phyloP scores from a whole-genome alignment of 768 basidiomycete species.

The Xerocomellus amylosporus region DNA sequence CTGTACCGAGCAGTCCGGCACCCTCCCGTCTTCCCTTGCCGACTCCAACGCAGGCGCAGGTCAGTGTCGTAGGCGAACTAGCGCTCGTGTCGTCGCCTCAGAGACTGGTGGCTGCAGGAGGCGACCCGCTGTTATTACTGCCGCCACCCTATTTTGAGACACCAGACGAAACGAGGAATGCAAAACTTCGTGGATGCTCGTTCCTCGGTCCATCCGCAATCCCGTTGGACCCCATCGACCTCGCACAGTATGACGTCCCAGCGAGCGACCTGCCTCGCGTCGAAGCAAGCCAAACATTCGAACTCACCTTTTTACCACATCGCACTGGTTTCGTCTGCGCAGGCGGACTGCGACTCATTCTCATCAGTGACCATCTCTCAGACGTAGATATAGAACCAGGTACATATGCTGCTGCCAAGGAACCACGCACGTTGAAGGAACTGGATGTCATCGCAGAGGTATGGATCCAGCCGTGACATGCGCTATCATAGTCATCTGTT shows the following conservation, averaged over 20 bases:
- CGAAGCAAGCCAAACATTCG: conserved; percentile 54
- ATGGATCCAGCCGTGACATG: conserved; percentile 49
- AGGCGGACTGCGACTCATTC: conserved; percentile 70
- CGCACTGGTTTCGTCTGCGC: conserved; percentile 57
- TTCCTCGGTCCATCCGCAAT: conserved; percentile 53
- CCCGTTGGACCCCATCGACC: conserved; percentile 43
- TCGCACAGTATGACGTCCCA: conserved; percentile 19
- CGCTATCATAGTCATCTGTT: conserved; percentile 5
- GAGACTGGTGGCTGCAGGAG: not conserved
- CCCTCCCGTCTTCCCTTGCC: conserved; percentile 6
- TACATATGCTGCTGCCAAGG: conserved; percentile 27
- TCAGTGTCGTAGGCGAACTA: conserved; percentile 4
- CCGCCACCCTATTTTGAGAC: conserved; percentile 50
- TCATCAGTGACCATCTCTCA: conserved; percentile 54
- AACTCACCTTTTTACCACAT: conserved; percentile 58
- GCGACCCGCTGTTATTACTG: conserved; percentile 24
- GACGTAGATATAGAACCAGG: conserved; percentile 34
- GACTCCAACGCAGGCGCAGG: conserved; percentile 4
- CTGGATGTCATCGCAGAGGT: conserved; percentile 71
- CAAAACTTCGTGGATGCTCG: conserved; percentile 34
- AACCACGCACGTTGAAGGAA: conserved; percentile 58
- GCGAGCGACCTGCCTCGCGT: conserved; percentile 25
- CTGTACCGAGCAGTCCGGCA: not conserved
- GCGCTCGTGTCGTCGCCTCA: conserved; percentile 16
- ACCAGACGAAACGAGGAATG: conserved; percentile 34